A percentile compares a stretch with the other conserved stretches of the same genome.
Evolutionary conservation across 345 rosid genomes (phyloP).

Genomic region (Pseudoturritis turrita): DNA sequence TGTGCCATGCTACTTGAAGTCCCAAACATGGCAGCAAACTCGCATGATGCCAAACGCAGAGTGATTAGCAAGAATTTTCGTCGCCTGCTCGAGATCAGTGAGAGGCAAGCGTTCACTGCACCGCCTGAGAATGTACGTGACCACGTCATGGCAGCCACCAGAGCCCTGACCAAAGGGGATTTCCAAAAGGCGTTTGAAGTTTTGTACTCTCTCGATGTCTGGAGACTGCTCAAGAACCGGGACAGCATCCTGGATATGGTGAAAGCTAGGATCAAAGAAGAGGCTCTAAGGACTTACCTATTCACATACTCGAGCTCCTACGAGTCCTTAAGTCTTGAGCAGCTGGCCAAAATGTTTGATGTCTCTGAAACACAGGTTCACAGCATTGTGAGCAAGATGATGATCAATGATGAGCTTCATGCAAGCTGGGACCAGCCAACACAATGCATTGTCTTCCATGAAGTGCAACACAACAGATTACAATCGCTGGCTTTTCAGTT

Average conservation of each 20-base stretch:
- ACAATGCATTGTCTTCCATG: constrained; percentile 64
- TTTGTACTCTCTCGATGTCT: constrained; percentile 66
- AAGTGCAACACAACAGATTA: constrained; percentile 63
- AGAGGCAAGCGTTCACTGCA: constrained; percentile 77
- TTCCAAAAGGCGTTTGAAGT: constrained; percentile 59
- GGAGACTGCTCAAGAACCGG: constrained; percentile 68
- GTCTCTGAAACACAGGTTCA: constrained; percentile 53
- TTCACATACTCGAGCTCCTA: constrained; percentile 64
- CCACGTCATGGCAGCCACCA: constrained; percentile 86
- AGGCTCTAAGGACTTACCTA: constrained; percentile 76
- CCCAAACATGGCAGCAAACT: constrained; percentile 84
- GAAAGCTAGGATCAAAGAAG: constrained; percentile 81
- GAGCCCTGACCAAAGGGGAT: constrained; percentile 76
- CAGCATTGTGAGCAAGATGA: constrained; percentile 79
- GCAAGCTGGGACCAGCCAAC: constrained; percentile 96
- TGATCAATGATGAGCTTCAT: constrained; percentile 47
- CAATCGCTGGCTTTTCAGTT: constrained; percentile 78
- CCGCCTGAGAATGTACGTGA: constrained; percentile 90
- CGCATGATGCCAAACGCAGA: constrained; percentile 55
- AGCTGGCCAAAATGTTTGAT: constrained; percentile 74
- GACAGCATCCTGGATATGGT: constrained; percentile 65
- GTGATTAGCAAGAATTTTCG: constrained; percentile 86
- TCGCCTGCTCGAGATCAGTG: constrained; percentile 68
- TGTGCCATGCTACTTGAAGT: constrained; percentile 97
- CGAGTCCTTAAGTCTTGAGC: constrained; percentile 59